Evolutionary conservation across 23 red algal species (phyloP), one percentile per base, ranked within the genome.

Genomic region (Gracilaria vermiculophylla): DNA sequence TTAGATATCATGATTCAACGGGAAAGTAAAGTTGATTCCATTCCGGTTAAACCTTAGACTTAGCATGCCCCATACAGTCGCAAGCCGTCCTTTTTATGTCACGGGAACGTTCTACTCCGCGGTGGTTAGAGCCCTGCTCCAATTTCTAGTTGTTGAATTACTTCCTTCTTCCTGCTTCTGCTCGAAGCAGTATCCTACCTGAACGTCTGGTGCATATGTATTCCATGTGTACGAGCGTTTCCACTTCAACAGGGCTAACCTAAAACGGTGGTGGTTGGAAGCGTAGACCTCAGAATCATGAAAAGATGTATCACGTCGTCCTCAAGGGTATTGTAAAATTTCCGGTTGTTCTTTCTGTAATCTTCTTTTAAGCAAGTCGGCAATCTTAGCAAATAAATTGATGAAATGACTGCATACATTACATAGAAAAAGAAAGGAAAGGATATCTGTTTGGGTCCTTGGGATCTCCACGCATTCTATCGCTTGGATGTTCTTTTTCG

Each of bases 21-120:
- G 55, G 51, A 32, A 90, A 5, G 73, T 90, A 48, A 90, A 90
- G 2, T 13, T 5, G 19, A 19, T 5, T 8, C 72, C 53, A 55
- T 79, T 62, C 0, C 77, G 71, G 70, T 65, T 64, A 6, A 28
- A 70, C 0, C 48, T 24, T n/a, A 79, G 45, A 29, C 50, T 69
- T 14, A 61, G 31, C 52, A 80, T 78, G 47, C 70, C 56, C 86
- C 86, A 90, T 13, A 90, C 52, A 3, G 80, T 44, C 3, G 57
- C 86, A 10, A 90, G 40, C 15, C 32, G 44, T 48, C 80, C 73
- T 48, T 80, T 65, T 37, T 62, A 51, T 20, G 53, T 78, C 10
- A 54, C 64, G 27, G 0, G 31, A 19, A 80, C 80, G 35, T 65
- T 77, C 34, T 65, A n/a, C 35, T 79, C 73, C 5, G 71, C 41